phyloP scores from a whole-genome alignment of 1,284 basidiomycete species.

The Pseudozyma tsukubaensis region DNA sequence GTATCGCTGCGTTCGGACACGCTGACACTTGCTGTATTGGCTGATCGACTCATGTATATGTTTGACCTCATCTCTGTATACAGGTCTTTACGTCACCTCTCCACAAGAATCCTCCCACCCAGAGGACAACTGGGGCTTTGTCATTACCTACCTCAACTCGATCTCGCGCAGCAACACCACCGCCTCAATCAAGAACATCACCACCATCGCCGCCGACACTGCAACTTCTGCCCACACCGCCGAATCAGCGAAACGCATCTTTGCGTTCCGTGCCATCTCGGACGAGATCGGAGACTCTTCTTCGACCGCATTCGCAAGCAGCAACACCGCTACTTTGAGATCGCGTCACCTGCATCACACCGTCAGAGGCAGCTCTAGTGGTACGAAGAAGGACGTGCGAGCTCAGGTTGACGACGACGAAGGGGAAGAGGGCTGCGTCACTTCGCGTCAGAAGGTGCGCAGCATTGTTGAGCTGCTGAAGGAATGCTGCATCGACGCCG shows the following conservation, averaged over 20 bases:
- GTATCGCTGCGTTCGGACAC: background rate
- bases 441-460: conserved; percentile 79
- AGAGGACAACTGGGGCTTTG: conserved; percentile 63
- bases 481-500: conserved; percentile 73
- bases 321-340: conserved; percentile 4
- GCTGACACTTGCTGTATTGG: background rate
- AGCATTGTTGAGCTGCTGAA: conserved; percentile 82
- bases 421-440: conserved; percentile 13
- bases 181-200: conserved; percentile 52
- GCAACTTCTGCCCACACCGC: background rate
- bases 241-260: conserved; percentile 26
- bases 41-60: no score
- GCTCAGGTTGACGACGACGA: conserved; percentile 18
- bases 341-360: conserved; percentile 39
- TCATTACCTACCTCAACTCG: conserved; percentile 50
- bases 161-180: conserved; percentile 46
- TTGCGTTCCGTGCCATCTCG: conserved; percentile 60
- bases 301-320: background rate
- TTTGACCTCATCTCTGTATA: background rate
- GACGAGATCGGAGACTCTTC: conserved; percentile 44
- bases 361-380: conserved; percentile 8
- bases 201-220: conserved; percentile 17
- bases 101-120: conserved; percentile 59
- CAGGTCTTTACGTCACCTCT: conserved; percentile 51
- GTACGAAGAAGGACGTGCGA: background rate